Conservation (phyloP, 768 basidiomycete genomes). For the Amanita subjunquillea region DNA sequence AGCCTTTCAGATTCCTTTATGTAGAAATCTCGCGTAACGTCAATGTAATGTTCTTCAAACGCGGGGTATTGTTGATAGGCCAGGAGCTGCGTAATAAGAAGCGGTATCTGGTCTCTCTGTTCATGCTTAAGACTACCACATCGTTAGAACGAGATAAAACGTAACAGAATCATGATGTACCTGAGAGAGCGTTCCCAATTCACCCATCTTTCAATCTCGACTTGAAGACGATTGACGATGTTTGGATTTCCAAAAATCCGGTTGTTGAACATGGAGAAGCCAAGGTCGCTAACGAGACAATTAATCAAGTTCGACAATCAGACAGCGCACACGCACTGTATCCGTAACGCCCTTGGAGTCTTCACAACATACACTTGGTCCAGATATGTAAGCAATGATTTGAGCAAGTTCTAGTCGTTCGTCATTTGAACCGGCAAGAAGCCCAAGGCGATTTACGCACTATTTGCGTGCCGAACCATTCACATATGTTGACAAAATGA, state of each 20-base stretch:
- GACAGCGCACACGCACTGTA: constrained; percentile 30
- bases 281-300: constrained; percentile 35
- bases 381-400: constrained; percentile 59
- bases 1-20: constrained; percentile 32
- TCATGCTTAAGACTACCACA: constrained; percentile 23
- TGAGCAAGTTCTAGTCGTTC: constrained; percentile 38
- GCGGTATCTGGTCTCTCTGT: constrained; percentile 29
- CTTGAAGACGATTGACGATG: constrained; percentile 33
- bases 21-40: constrained; percentile 44
- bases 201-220: constrained; percentile 40
- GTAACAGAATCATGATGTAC: constrained; percentile 12
- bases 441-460: constrained; percentile 27
- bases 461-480: constrained; percentile 57
- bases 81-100: constrained; percentile 47
- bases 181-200: constrained; percentile 39
- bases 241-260: constrained; percentile 37
- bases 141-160: not conserved
- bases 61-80: constrained; percentile 46
- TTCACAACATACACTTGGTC: constrained; percentile 54
- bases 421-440: not conserved
- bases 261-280: constrained; percentile 40
- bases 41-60: constrained; percentile 49
- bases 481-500: constrained; percentile 43
- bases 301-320: constrained; percentile 8
- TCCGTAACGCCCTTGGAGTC: constrained; percentile 23